phyloP scores from a whole-genome alignment of 257 asterid genomes.

The Solanum sejunctum region DNA sequence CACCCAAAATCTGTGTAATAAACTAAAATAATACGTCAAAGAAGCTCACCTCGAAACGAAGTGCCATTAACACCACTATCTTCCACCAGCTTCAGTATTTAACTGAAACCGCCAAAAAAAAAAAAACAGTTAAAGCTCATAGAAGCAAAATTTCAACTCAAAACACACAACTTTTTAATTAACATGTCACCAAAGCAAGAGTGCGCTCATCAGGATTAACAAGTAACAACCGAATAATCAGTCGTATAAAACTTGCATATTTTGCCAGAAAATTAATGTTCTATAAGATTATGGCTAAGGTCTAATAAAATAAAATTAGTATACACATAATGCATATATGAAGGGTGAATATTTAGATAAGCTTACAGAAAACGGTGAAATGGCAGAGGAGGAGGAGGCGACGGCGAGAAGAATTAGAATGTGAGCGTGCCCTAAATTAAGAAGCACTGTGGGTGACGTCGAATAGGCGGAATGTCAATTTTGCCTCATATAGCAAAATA shows the following conservation, averaged over 20 bases:
- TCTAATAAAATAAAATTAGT: not conserved
- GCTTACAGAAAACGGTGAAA: not conserved
- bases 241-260: not conserved
- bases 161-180: not conserved
- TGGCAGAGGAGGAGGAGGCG: not conserved
- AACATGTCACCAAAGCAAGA: not conserved
- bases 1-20: not conserved
- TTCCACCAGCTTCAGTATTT: not conserved
- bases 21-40: not conserved
- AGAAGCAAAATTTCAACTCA: not conserved
- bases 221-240: not conserved
- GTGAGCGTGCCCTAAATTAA: slow-evolving; percentile 15
- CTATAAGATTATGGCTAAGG: not conserved
- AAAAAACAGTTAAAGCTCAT: not conserved
- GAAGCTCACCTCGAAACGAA: slow-evolving; percentile 30
- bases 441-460: not conserved
- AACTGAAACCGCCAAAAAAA: not conserved
- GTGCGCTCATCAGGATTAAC: not conserved
- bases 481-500: not conserved
- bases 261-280: not conserved
- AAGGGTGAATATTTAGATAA: not conserved
- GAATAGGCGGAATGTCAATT: not conserved
- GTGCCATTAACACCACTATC: slow-evolving; percentile 16
- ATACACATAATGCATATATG: not conserved
- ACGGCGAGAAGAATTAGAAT: not conserved